phyloP scores from a whole-genome alignment of 2,329 filamentous ascomycete species.

The Sporothrix luriei region DNA sequence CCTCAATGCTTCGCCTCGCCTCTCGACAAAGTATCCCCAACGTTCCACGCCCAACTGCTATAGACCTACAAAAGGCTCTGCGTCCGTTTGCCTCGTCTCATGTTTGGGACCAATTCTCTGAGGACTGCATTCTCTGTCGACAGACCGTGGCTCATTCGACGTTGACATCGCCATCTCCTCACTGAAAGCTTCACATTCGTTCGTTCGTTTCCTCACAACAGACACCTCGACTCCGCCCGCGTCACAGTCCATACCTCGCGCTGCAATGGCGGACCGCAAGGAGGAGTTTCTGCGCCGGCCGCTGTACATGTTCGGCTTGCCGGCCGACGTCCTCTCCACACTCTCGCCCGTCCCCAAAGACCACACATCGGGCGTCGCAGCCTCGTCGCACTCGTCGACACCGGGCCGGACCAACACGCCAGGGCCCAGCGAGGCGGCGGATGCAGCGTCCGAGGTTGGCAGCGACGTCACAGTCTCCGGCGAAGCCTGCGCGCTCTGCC shows the following conservation, averaged over 20 bases:
- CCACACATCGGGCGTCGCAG: conserved; percentile 42
- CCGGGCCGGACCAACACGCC: conserved; percentile 5
- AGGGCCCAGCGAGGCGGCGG: conserved; percentile 33
- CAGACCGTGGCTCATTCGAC: not conserved
- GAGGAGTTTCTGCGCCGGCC: conserved; percentile 55
- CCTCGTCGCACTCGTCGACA: conserved; percentile 23
- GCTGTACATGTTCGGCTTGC: conserved; percentile 75
- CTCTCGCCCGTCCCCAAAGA: conserved; percentile 59
- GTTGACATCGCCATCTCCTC: not conserved
- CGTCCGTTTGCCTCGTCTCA: too few relatives aligned
- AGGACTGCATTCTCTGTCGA: not conserved
- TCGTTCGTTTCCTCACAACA: not conserved
- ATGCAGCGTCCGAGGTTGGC: conserved; percentile 2
- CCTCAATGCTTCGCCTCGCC: conserved; percentile 20
- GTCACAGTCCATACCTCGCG: not conserved
- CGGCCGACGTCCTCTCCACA: conserved; percentile 69
- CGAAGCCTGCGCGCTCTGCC: conserved; percentile 81
- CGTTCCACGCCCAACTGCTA: not conserved
- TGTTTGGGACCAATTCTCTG: not conserved
- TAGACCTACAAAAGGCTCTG: not conserved
- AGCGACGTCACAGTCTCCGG: conserved; percentile 48
- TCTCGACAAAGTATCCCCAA: not conserved
- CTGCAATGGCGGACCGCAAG: conserved; percentile 33
- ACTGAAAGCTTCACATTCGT: not conserved
- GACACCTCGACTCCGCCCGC: not conserved